Evolutionary conservation across 768 basidiomycete species (phyloP).

Genomic region (Pleurotus pulmonarius): DNA sequence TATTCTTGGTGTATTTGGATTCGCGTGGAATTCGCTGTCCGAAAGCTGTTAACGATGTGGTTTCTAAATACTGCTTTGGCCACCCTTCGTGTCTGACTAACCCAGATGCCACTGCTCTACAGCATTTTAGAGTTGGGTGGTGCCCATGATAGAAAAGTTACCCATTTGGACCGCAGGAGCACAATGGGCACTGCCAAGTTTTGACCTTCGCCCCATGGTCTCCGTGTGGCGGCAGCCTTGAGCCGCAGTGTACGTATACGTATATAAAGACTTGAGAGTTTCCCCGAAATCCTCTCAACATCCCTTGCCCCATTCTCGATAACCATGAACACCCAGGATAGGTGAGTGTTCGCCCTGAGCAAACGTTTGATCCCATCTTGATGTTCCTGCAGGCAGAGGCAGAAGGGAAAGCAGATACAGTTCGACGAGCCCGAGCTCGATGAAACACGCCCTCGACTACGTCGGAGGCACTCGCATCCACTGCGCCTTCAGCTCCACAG

Average conservation of each 20-base stretch:
- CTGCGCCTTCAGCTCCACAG: not conserved
- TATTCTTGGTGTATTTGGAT: too few relatives aligned
- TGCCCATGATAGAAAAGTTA: not conserved
- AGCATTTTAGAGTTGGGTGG: constrained; percentile 7
- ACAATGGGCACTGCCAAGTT: constrained; percentile 5
- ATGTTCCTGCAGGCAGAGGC: too few relatives aligned
- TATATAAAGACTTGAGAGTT: not conserved
- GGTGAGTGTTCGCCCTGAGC: too few relatives aligned
- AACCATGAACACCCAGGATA: too few relatives aligned
- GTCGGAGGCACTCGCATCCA: too few relatives aligned
- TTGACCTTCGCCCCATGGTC: not conserved
- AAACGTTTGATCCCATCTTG: too few relatives aligned
- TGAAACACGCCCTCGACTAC: too few relatives aligned
- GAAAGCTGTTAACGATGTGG: constrained; percentile 1
- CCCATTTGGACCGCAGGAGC: constrained; percentile 6
- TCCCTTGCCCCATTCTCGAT: not conserved
- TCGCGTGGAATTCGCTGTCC: not conserved
- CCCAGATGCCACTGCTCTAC: not conserved
- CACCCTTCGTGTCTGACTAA: not conserved
- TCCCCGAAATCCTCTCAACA: not conserved
- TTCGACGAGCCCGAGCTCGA: too few relatives aligned
- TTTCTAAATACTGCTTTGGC: too few relatives aligned
- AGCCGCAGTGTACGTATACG: not conserved
- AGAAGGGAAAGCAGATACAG: too few relatives aligned
- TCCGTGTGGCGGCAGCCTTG: not conserved